Evolutionary conservation across 192 early-diverging fungal genomes (phyloP).

Genomic region (Coemansia sp.): DNA sequence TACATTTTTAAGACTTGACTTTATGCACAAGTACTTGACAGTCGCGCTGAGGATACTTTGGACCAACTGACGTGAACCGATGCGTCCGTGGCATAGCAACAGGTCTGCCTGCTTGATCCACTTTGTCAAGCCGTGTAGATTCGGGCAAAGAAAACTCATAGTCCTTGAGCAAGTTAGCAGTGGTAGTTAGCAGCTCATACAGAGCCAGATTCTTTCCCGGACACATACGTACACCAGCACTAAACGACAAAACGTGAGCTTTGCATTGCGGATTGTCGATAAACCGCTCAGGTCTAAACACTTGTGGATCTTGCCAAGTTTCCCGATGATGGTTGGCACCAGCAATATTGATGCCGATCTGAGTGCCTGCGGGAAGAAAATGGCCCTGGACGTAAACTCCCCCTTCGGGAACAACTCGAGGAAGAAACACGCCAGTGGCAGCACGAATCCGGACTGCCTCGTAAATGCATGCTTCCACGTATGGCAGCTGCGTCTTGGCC

Average conservation of each 20-base stretch:
- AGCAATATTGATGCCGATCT: constrained; percentile 16
- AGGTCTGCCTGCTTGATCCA: constrained; percentile 13
- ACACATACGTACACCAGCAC: constrained; percentile 33
- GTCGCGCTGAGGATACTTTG: constrained; percentile 30
- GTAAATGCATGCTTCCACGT: constrained; percentile 32
- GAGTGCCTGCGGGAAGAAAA: constrained; percentile 31
- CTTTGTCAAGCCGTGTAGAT: constrained; percentile 3
- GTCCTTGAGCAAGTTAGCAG: constrained; percentile 26
- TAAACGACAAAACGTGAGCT: constrained; percentile 21
- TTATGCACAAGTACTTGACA: constrained; percentile 12
- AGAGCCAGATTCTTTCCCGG: constrained; percentile 26
- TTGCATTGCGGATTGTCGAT: constrained; percentile 9
- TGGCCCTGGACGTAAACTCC: constrained; percentile 29
- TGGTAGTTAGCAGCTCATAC: constrained; percentile 24
- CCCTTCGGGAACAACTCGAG: constrained; percentile 25
- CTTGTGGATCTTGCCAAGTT: constrained; percentile 11
- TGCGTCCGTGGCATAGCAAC: constrained; percentile 23
- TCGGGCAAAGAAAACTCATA: constrained; percentile 21
- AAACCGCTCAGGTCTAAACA: constrained; percentile 47
- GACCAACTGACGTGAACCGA: constrained; percentile 9
- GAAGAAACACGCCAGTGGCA: constrained; percentile 18
- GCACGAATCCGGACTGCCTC: constrained; percentile 38
- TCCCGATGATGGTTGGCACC: constrained; percentile 20
- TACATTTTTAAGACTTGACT: not conserved
- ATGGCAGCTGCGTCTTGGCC: constrained; percentile 20